A percentile compares a stretch with the other conserved stretches of the same genome.
These are phyloP conservation scores for Lepidium campestre DNA, from an alignment of 441 rosid species.

Conservation along the genomic window DNA sequence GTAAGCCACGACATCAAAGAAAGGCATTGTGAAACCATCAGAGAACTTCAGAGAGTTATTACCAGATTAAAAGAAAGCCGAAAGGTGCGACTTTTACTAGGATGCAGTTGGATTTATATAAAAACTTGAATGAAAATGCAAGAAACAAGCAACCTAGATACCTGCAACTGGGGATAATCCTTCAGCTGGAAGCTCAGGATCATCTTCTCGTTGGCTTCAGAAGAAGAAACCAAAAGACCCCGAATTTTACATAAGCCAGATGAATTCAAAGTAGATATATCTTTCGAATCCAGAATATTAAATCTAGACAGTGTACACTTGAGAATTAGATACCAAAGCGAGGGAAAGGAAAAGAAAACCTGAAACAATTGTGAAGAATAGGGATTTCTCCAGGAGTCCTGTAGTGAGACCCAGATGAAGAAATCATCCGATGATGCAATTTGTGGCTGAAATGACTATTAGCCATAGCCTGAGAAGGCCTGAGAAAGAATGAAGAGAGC, in stretches of 20 bases:
- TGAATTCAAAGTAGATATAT: not conserved
- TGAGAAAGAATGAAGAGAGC: conserved; percentile 35
- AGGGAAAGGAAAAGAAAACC: conserved; percentile 26
- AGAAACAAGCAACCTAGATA: conserved; percentile 17
- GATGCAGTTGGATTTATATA: not conserved
- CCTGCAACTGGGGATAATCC: conserved; percentile 60
- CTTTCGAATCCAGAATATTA: not conserved
- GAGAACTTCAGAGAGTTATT: not conserved
- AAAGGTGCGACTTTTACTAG: not conserved
- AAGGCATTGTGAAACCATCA: not conserved
- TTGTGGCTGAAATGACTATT: conserved; percentile 15
- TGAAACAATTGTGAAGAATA: conserved; percentile 39
- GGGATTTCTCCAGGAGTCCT: conserved; percentile 40
- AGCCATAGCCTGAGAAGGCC: conserved; percentile 22
- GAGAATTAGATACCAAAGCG: not conserved
- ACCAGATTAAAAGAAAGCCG: not conserved
- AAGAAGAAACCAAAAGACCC: conserved; percentile 12
- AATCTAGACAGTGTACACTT: not conserved
- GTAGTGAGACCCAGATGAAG: conserved; percentile 33
- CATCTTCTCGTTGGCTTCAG: conserved; percentile 59
- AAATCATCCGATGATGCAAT: conserved; percentile 29
- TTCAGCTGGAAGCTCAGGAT: conserved; percentile 37
- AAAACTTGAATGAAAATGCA: not conserved
- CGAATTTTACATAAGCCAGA: not conserved
- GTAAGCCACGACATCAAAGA: not conserved